Evolutionary conservation across 2,329 filamentous ascomycete species (phyloP).

Genomic region (Apiospora koreana): DNA sequence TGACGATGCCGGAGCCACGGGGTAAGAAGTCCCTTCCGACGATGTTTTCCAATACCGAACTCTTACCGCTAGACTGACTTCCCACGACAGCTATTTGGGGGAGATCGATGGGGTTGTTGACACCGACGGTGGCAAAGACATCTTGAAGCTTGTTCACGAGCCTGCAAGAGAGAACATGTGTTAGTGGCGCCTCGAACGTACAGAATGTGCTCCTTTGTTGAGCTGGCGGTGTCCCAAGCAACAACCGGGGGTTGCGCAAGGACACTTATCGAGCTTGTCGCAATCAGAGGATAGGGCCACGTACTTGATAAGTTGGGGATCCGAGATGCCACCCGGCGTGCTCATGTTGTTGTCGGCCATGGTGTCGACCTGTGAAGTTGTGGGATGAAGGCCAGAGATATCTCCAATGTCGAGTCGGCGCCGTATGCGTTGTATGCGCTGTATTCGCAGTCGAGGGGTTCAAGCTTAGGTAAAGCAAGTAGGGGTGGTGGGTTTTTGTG

Average conservation of each 20-base stretch:
- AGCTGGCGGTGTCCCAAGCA: background rate
- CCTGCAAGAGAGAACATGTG: conserved; percentile 39
- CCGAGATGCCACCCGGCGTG: conserved; percentile 61
- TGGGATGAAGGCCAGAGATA: background rate
- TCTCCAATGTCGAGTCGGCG: background rate
- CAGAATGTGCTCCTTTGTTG: background rate
- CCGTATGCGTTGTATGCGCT: background rate
- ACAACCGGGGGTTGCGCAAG: conserved; percentile 20
- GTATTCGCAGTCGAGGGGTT: conserved; percentile 8
- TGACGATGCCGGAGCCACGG: conserved; percentile 96
- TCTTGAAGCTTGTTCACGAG: conserved; percentile 99
- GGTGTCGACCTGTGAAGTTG: conserved; percentile 16
- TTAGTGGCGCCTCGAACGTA: conserved; percentile 23
- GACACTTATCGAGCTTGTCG: conserved; percentile 17
- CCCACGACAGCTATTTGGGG: conserved; percentile 50
- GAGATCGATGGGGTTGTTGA: conserved; percentile 81
- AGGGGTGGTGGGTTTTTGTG: background rate
- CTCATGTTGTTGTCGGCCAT: conserved; percentile 36
- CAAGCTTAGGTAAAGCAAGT: background rate
- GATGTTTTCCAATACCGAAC: conserved; percentile 57
- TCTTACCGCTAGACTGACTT: conserved; percentile 57
- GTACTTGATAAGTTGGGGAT: conserved; percentile 67
- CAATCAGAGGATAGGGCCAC: conserved; percentile 27
- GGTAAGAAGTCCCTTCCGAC: conserved; percentile 85
- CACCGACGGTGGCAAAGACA: conserved; percentile 97